These are phyloP conservation scores for Acorus gramineus DNA, from an alignment of 106 monocot species.

Conservation along the genomic window DNA sequence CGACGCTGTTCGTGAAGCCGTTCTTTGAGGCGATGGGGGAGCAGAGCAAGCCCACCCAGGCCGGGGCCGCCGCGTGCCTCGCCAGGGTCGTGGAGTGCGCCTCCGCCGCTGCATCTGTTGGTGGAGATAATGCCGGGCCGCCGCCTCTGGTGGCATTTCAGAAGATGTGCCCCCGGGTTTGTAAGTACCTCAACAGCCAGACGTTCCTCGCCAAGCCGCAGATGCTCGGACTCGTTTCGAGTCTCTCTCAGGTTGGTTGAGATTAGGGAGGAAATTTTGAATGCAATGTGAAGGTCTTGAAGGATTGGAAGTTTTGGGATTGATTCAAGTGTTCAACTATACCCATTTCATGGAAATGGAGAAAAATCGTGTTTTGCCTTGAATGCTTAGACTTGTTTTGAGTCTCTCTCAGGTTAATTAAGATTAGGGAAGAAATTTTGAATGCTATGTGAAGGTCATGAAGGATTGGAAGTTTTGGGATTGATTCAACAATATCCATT, in stretches of 20 bases:
- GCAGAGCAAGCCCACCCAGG: slow-evolving; percentile 74
- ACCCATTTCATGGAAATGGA: too few species aligned
- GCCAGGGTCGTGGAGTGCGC: slow-evolving; percentile 72
- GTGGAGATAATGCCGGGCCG: slow-evolving; percentile 5
- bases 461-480: too few species aligned
- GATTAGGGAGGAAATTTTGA: too few species aligned
- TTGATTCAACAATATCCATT: too few species aligned
- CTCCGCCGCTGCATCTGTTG: not conserved
- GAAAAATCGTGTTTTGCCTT: too few species aligned
- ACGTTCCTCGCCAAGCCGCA: slow-evolving; percentile 69
- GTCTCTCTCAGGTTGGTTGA: slow-evolving; percentile 56
- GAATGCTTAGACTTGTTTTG: too few species aligned
- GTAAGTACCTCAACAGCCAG: slow-evolving; percentile 65
- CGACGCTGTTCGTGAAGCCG: slow-evolving; percentile 67
- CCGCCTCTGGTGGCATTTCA: slow-evolving; percentile 28
- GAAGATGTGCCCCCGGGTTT: slow-evolving; percentile 69
- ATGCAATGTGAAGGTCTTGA: too few species aligned
- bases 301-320: too few species aligned
- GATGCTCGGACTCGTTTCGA: slow-evolving; percentile 61
- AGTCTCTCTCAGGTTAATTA: too few species aligned
- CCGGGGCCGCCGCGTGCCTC: slow-evolving; percentile 58
- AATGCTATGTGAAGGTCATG: too few species aligned
- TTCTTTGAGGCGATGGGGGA: slow-evolving; percentile 81
- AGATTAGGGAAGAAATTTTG: too few species aligned
- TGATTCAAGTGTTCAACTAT: too few species aligned